These are phyloP conservation scores for Croton laevigatus DNA, from an alignment of 441 rosid genomes.

Conservation along the genomic window DNA sequence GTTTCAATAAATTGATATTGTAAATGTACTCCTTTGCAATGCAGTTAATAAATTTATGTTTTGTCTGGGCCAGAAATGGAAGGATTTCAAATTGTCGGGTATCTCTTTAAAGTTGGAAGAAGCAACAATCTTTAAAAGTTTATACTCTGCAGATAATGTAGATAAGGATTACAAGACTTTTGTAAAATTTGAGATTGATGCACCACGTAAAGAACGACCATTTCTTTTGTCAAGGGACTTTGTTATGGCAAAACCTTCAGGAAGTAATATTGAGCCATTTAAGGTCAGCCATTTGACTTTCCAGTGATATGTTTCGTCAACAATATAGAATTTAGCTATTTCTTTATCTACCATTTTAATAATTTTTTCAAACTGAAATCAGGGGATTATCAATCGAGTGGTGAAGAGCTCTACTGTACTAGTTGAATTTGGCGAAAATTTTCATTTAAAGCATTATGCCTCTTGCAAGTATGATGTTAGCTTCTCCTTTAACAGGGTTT, in stretches of 20 bases:
- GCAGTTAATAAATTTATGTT: background rate
- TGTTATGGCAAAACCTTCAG: slow-evolving; percentile 33
- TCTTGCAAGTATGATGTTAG: slow-evolving; percentile 31
- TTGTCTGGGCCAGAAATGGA: slow-evolving; percentile 40
- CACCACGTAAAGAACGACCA: slow-evolving; percentile 24
- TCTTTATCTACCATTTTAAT: background rate
- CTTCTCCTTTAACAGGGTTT: slow-evolving; percentile 45
- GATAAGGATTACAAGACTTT: slow-evolving; percentile 18
- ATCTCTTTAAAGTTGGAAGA: slow-evolving; percentile 27
- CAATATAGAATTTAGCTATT: no score
- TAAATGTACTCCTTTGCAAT: background rate
- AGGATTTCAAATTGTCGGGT: slow-evolving; percentile 19
- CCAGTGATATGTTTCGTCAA: no score
- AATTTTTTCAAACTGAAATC: slow-evolving; percentile 9
- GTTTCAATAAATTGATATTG: slow-evolving; percentile 13
- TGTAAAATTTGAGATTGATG: slow-evolving; percentile 19
- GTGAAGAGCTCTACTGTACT: slow-evolving; percentile 23
- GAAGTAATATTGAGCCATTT: slow-evolving; percentile 20
- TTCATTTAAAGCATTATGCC: slow-evolving; percentile 31
- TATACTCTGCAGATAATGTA: background rate
- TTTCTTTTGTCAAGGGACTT: slow-evolving; percentile 46
- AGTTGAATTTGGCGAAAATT: slow-evolving; percentile 42
- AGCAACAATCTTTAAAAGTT: slow-evolving; percentile 15
- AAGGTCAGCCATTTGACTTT: slow-evolving; percentile 26
- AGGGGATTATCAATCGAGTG: slow-evolving; percentile 40